Percentiles rank a stretch among this genome's conserved stretches.
Conservation (phyloP, 306 rosid genomes). For the Begonia loranthoides region DNA sequence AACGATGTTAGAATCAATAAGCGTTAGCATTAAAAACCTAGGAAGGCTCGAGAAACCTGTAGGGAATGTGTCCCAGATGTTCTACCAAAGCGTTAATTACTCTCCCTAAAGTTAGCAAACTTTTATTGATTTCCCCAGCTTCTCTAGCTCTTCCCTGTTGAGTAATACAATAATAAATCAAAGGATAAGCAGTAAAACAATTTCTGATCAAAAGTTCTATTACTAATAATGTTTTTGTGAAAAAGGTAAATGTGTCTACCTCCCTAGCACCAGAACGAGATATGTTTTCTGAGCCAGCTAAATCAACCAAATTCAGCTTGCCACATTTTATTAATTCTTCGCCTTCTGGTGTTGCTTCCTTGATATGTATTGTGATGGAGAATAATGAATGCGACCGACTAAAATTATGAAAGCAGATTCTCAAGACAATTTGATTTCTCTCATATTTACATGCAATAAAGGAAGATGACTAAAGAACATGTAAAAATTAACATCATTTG, state of each 20-base stretch:
- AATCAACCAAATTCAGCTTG: slow-evolving; percentile 86
- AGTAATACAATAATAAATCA: slow-evolving; percentile 1
- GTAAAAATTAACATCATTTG: background rate
- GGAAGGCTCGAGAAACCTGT: slow-evolving; percentile 36
- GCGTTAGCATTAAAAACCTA: background rate
- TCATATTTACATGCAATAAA: background rate
- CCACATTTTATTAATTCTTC: slow-evolving; percentile 97
- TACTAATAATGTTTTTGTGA: background rate
- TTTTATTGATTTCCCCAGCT: slow-evolving; percentile 97
- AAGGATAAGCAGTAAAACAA: slow-evolving; percentile 6
- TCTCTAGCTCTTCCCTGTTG: slow-evolving; percentile 92
- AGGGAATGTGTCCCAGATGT: slow-evolving; percentile 94
- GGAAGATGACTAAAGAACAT: background rate
- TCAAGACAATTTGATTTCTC: background rate
- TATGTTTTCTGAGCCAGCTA: slow-evolving; percentile 94
- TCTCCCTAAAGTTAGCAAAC: slow-evolving; percentile 89
- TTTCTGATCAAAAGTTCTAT: background rate
- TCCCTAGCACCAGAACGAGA: slow-evolving; percentile 99
- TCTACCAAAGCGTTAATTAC: slow-evolving; percentile 92
- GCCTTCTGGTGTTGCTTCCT: slow-evolving; percentile 96
- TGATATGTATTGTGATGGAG: slow-evolving; percentile 94
- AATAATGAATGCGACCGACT: slow-evolving; percentile 98
- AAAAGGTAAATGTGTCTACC: slow-evolving; percentile 27
- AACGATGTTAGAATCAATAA: background rate
- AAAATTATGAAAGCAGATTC: slow-evolving; percentile 11